A percentile compares a stretch with the other conserved stretches of the same genome.
phyloP scores from a whole-genome alignment of 2,329 filamentous ascomycete genomes.

The Epichloe typhina region DNA sequence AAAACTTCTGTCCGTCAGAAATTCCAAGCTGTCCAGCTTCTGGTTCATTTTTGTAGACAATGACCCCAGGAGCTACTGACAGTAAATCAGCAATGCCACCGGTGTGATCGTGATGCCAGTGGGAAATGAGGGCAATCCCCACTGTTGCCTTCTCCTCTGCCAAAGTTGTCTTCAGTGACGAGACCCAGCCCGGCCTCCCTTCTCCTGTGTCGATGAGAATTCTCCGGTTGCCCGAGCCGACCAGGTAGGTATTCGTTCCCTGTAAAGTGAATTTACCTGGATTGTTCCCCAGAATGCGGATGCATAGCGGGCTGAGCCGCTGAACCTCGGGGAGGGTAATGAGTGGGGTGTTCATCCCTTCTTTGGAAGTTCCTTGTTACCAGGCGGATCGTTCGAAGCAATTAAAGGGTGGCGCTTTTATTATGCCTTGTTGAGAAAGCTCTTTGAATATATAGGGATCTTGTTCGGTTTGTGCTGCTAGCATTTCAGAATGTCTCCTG shows the following conservation, averaged over 20 bases:
- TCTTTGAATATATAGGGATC: too few relatives aligned
- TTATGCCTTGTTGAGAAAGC: too few relatives aligned
- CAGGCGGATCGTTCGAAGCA: not conserved
- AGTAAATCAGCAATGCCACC: conserved; percentile 62
- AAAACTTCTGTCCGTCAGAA: conserved; percentile 39
- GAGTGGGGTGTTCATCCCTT: conserved; percentile 21
- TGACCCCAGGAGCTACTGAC: conserved; percentile 45
- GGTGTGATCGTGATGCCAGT: conserved; percentile 86
- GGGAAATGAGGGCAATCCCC: conserved; percentile 62
- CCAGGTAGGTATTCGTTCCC: conserved; percentile 88
- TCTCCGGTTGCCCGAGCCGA: conserved; percentile 61
- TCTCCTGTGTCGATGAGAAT: conserved; percentile 87
- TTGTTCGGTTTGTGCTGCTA: too few relatives aligned
- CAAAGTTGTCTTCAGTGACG: conserved; percentile 51
- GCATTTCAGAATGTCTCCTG: too few relatives aligned
- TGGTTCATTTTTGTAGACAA: conserved; percentile 55
- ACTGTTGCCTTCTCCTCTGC: conserved; percentile 55
- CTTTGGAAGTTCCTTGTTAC: not conserved
- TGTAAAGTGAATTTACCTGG: conserved; percentile 67
- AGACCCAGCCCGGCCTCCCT: conserved; percentile 61
- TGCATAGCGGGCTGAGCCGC: conserved; percentile 61
- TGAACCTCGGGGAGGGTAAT: conserved; percentile 59
- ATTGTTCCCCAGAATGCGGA: conserved; percentile 81
- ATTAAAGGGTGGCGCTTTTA: not conserved
- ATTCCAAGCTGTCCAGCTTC: conserved; percentile 31